These are phyloP conservation scores for Wallacemonas sp. DNA, from an alignment of 208 protist genomes.

Conservation along the genomic window DNA sequence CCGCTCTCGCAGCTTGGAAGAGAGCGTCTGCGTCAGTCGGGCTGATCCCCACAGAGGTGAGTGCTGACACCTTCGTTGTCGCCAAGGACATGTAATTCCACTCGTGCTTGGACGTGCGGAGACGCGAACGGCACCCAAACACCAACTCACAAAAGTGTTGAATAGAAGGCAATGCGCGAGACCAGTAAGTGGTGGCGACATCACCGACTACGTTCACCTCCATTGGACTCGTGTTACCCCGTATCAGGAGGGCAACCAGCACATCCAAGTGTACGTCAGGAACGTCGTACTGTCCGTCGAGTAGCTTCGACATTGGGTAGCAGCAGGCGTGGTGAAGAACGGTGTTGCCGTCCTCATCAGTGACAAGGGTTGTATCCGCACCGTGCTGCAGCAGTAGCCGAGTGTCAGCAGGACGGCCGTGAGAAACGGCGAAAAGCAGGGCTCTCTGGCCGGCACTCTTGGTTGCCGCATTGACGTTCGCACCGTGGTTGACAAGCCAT, in stretches of 20 bases:
- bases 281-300: constrained; percentile 59
- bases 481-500: constrained; percentile 39
- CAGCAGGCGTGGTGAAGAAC: constrained; percentile 63
- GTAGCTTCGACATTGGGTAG: constrained; percentile 46
- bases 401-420: constrained; percentile 42
- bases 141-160: constrained; percentile 24
- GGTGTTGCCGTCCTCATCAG: constrained; percentile 34
- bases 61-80: constrained; percentile 6
- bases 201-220: constrained; percentile 32
- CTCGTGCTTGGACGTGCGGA: constrained; percentile 19
- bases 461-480: constrained; percentile 40
- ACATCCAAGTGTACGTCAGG: constrained; percentile 66
- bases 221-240: constrained; percentile 18
- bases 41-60: constrained; percentile 20
- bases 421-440: constrained; percentile 47
- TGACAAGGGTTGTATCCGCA: constrained; percentile 19
- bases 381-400: constrained; percentile 38
- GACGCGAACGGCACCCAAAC: constrained; percentile 17
- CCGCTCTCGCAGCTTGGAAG: constrained; percentile 8
- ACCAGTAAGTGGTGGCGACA: constrained; percentile 25
- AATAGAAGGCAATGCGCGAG: constrained; percentile 34
- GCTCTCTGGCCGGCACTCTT: constrained; percentile 38
- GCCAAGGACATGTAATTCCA: constrained; percentile 59
- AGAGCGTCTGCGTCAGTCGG: constrained; percentile 21
- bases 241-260: constrained; percentile 39